Percentiles rank a stretch among this genome's conserved stretches.
Evolutionary conservation across 805 yeast genomes (phyloP).

Genomic region (Kodamaea leandrae): DNA sequence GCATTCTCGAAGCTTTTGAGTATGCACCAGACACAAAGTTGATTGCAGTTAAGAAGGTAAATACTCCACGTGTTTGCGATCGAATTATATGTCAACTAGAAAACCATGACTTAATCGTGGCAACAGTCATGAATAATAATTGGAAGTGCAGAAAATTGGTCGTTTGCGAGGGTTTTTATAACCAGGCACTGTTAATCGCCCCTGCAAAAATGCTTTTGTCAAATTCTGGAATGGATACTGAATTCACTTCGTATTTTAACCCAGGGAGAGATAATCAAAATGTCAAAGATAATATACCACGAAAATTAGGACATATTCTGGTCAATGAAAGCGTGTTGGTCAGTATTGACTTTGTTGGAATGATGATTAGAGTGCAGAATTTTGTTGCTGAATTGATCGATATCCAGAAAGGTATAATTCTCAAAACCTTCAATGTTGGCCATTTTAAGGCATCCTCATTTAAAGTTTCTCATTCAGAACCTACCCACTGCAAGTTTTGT

Average conservation of each 20-base stretch:
- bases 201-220: conserved; percentile 11
- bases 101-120: conserved; percentile 54
- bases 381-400: conserved; percentile 66
- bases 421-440: conserved; percentile 61
- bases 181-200: conserved; percentile 23
- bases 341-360: conserved; percentile 68
- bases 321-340: conserved; percentile 43
- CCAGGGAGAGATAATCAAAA: too few species aligned
- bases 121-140: conserved; percentile 60
- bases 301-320: conserved; percentile 10
- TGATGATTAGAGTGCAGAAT: conserved; percentile 61
- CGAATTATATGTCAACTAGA: conserved; percentile 56
- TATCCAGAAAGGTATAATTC: conserved; percentile 71
- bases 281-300: too few species aligned
- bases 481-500: conserved; percentile 86
- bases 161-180: conserved; percentile 47
- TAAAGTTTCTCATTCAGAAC: conserved; percentile 75
- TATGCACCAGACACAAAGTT: conserved; percentile 21
- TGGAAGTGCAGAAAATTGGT: conserved; percentile 59
- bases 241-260: conserved; percentile 17
- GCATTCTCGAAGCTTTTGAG: conserved; percentile 24
- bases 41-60: conserved; percentile 52
- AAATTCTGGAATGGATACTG: conserved; percentile 13
- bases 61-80: conserved; percentile 74
- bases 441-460: conserved; percentile 59